Evolutionary conservation across 176 grass and related monocot species (phyloP).

Genomic region (Puccinellia tenuiflora): DNA sequence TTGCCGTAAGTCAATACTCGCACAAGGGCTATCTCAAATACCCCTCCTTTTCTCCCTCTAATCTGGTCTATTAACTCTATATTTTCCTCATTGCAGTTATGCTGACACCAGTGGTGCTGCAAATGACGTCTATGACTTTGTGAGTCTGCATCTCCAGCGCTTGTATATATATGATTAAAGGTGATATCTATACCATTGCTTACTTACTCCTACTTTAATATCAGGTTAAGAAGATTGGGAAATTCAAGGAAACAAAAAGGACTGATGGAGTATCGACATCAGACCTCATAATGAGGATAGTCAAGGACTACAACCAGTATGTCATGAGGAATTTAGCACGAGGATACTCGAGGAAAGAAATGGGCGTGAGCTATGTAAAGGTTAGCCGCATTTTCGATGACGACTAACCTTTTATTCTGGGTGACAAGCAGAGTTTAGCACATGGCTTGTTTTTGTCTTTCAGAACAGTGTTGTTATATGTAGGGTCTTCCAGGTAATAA

Average conservation of each 20-base stretch:
- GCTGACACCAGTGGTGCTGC: slow-evolving; percentile 82
- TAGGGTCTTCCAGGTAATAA: not conserved
- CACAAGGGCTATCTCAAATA: not conserved
- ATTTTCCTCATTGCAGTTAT: slow-evolving; percentile 42
- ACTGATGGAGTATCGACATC: slow-evolving; percentile 94
- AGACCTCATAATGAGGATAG: slow-evolving; percentile 97
- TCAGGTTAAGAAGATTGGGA: slow-evolving; percentile 90
- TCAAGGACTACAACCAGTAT: slow-evolving; percentile 98
- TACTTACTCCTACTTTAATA: not conserved
- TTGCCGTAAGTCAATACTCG: slow-evolving; percentile 54
- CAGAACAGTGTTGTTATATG: not conserved
- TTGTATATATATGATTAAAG: not conserved
- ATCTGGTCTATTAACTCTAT: not conserved
- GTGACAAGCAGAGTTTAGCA: not conserved
- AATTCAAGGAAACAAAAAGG: slow-evolving; percentile 96
- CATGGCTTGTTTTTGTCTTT: not conserved
- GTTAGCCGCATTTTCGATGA: slow-evolving; percentile 32
- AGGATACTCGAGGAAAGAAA: slow-evolving; percentile 88
- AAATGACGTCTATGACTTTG: slow-evolving; percentile 95
- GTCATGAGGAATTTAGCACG: slow-evolving; percentile 94
- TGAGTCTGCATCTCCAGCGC: slow-evolving; percentile 26
- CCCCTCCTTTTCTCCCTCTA: not conserved
- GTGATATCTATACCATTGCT: not conserved
- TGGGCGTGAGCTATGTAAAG: slow-evolving; percentile 98
- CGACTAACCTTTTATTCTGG: not conserved